Conservation (phyloP, 179 eudicot species). For the Silene vulgaris region DNA sequence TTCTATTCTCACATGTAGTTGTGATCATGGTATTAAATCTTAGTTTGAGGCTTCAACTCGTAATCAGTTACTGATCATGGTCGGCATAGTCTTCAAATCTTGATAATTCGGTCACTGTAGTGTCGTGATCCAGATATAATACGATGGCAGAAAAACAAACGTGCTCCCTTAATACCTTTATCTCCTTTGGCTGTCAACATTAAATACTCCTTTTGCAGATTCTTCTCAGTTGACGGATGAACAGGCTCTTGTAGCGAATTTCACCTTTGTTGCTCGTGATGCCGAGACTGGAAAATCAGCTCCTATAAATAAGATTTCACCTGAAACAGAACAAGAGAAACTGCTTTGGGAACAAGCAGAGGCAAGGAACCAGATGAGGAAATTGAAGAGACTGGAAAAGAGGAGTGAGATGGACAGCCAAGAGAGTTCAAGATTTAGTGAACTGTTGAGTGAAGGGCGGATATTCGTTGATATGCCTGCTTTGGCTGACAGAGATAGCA, state of each 20-base stretch:
- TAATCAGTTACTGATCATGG: too few relatives aligned
- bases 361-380: constrained; percentile 60
- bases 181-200: not conserved
- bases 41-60: too few relatives aligned
- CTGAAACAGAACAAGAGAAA: constrained; percentile 73
- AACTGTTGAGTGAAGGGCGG: constrained; percentile 71
- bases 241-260: constrained; percentile 75
- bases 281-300: constrained; percentile 82
- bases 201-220: constrained; percentile 28
- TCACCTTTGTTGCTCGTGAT: constrained; percentile 95
- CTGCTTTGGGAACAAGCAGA: constrained; percentile 76
- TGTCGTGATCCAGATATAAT: not conserved
- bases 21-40: too few relatives aligned
- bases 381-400: constrained; percentile 39
- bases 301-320: constrained; percentile 58
- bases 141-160: not conserved
- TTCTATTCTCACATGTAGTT: too few relatives aligned
- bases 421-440: constrained; percentile 39
- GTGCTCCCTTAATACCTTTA: not conserved
- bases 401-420: constrained; percentile 45
- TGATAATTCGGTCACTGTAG: not conserved
- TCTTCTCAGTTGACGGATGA: constrained; percentile 39
- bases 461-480: constrained; percentile 93
- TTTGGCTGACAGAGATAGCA: constrained; percentile 88
- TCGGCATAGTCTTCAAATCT: too few relatives aligned